Conservation (phyloP, 805 yeast genomes). For the Grigorovia yakushimaensis region DNA sequence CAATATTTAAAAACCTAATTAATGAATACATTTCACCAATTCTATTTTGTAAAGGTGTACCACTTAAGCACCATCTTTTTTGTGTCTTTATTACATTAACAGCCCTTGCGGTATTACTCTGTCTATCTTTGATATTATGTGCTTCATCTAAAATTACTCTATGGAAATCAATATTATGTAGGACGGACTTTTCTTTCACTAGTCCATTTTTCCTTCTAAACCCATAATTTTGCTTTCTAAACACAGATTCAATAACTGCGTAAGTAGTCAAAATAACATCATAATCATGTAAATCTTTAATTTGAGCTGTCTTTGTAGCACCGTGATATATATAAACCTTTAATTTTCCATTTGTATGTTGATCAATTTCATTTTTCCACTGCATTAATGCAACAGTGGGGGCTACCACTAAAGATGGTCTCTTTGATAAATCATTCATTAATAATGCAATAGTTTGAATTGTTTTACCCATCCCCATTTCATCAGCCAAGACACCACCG, state of each 20-base stretch:
- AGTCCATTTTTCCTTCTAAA: constrained; percentile 62
- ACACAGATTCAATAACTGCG: constrained; percentile 82
- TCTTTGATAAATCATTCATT: constrained; percentile 52
- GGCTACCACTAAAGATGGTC: constrained; percentile 84
- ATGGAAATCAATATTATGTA: constrained; percentile 69
- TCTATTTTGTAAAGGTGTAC: constrained; percentile 93
- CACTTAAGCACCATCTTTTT: constrained; percentile 86
- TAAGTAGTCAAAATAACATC: constrained; percentile 89
- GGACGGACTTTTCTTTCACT: constrained; percentile 62
- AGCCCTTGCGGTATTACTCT: constrained; percentile 87
- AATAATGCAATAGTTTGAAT: constrained; percentile 89
- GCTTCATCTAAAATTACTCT: constrained; percentile 93
- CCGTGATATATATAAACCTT: constrained; percentile 78
- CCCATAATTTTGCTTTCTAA: constrained; percentile 74
- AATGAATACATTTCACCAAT: constrained; percentile 94
- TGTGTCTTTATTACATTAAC: constrained; percentile 64
- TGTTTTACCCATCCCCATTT: constrained; percentile 99
- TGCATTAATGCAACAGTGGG: constrained; percentile 99
- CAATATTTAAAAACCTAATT: constrained; percentile 70
- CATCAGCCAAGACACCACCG: constrained; percentile 96
- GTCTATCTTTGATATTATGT: constrained; percentile 92
- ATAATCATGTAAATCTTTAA: constrained; percentile 40
- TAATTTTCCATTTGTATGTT: constrained; percentile 65
- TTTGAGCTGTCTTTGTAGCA: constrained; percentile 54
- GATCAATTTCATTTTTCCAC: constrained; percentile 89